Percentiles rank a stretch among this genome's conserved stretches.
Evolutionary conservation across 1,139 yeast genomes (phyloP).

Genomic region (Suhomyces bolitotheri): DNA sequence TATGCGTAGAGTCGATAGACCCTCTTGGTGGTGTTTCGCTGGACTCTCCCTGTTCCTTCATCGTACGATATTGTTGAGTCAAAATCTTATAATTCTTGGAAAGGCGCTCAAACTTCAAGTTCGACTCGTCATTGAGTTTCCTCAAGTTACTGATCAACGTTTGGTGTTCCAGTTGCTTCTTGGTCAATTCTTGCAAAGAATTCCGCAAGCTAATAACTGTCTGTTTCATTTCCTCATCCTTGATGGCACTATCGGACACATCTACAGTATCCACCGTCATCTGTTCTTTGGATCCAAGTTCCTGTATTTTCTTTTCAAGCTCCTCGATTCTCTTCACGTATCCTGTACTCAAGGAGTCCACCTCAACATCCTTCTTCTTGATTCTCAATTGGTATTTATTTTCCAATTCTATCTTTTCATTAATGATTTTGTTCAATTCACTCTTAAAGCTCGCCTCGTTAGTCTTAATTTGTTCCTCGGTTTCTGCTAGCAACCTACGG

Average conservation of each 20-base stretch:
- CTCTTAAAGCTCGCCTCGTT: conserved; percentile 37
- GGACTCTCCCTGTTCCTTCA: conserved; percentile 11
- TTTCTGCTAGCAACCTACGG: conserved; percentile 66
- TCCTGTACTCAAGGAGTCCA: conserved; percentile 33
- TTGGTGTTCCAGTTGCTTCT: conserved; percentile 56
- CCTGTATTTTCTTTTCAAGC: conserved; percentile 46
- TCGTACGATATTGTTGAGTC: conserved; percentile 55
- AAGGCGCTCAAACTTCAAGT: conserved; percentile 62
- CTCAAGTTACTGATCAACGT: conserved; percentile 58
- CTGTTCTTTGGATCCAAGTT: conserved; percentile 19
- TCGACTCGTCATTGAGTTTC: conserved; percentile 66
- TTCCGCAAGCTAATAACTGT: conserved; percentile 51
- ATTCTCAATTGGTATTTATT: conserved; percentile 49
- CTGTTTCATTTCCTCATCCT: conserved; percentile 26
- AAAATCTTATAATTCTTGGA: conserved; percentile 65
- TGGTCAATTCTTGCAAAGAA: conserved; percentile 52
- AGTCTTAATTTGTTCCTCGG: conserved; percentile 57
- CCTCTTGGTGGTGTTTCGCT: conserved; percentile 1
- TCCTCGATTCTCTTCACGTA: conserved; percentile 31
- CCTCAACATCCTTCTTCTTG: conserved; percentile 52
- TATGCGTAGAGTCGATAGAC: conserved; percentile 4
- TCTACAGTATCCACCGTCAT: conserved; percentile 11
- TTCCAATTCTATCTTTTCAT: conserved; percentile 63
- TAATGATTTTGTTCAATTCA: conserved; percentile 39
- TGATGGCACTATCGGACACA: conserved; percentile 25